These are phyloP conservation scores for Quercus variabilis DNA, from an alignment of 306 rosid species.

Conservation along the genomic window DNA sequence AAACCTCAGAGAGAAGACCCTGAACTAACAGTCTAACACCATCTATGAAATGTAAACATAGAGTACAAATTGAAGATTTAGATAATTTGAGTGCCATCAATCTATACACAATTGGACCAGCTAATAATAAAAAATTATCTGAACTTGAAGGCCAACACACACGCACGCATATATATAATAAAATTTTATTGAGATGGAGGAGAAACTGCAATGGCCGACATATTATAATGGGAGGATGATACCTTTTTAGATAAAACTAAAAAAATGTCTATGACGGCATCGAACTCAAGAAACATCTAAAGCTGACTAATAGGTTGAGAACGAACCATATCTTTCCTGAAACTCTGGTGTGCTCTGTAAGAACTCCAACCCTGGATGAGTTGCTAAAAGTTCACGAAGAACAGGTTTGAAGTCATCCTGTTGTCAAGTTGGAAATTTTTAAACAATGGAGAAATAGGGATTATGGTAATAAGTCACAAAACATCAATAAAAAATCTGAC, in stretches of 20 bases:
- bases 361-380: constrained; percentile 98
- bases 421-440: constrained; percentile 14
- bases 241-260: not conserved
- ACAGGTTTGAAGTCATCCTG: constrained; percentile 98
- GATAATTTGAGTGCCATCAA: not conserved
- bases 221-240: not conserved
- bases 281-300: not conserved
- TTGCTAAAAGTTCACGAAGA: constrained; percentile 90
- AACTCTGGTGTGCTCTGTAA: constrained; percentile 97
- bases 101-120: not conserved
- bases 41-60: not conserved
- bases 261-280: not conserved
- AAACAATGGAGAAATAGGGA: constrained; percentile 15
- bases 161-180: not conserved
- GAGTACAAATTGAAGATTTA: not conserved
- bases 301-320: constrained; percentile 23
- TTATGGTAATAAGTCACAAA: constrained; percentile 14
- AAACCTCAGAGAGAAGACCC: not conserved
- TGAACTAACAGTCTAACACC: not conserved
- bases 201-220: not conserved
- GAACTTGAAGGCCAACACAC: too few relatives aligned
- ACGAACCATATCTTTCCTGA: constrained; percentile 99
- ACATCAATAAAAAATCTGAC: not conserved
- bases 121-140: not conserved
- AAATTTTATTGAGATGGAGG: too few relatives aligned